These are phyloP conservation scores for Cymbopogon flexuosus DNA, from an alignment of 202 grass and related monocot species.

Conservation along the genomic window DNA sequence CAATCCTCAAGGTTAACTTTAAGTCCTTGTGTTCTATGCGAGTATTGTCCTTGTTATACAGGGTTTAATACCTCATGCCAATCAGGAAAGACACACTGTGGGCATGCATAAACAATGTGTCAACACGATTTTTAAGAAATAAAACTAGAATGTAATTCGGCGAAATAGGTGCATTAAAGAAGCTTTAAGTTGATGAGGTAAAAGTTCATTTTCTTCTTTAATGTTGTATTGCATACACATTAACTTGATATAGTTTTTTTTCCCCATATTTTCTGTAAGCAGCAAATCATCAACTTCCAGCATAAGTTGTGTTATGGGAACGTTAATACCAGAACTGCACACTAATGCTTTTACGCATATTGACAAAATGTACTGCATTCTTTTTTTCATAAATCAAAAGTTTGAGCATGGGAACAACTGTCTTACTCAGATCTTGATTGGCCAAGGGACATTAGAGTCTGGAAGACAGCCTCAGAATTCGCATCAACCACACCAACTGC, in stretches of 20 bases:
- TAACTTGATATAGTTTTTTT: background rate
- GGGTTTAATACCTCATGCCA: background rate
- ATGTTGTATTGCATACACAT: no score
- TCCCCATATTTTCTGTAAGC: background rate
- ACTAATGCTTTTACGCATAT: background rate
- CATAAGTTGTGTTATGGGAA: background rate
- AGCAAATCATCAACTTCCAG: background rate
- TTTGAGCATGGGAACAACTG: background rate
- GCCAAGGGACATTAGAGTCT: slow-evolving; percentile 88
- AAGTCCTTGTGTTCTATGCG: background rate
- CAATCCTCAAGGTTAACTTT: background rate
- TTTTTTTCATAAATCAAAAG: background rate
- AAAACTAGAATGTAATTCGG: background rate
- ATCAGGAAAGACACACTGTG: background rate
- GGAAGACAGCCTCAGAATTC: slow-evolving; percentile 76
- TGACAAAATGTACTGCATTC: background rate
- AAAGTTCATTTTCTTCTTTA: background rate
- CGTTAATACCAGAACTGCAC: background rate
- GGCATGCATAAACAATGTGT: background rate
- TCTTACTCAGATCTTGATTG: slow-evolving; percentile 96
- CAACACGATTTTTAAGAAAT: background rate
- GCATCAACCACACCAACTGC: slow-evolving; percentile 92
- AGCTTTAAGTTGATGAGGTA: background rate
- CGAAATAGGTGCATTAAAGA: background rate
- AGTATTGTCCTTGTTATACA: background rate